Base-by-base conservation (phyloP, 345 rosid genomes). In the Bruguiera sexangula region DNA sequence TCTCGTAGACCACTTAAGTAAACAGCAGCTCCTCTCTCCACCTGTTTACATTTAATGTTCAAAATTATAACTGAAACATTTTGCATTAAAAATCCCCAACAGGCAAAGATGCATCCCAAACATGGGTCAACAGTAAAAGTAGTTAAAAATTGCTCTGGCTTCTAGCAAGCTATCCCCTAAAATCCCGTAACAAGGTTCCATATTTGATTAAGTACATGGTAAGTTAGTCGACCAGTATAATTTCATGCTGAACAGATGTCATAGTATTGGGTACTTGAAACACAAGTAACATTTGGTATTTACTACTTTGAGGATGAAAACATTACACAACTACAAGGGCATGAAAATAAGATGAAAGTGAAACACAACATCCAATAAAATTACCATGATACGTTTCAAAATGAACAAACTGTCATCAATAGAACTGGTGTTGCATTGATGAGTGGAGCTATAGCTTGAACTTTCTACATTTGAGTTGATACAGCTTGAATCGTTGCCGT, bases 371-470 rank as follows among this genome's bases (percentile, higher is more conserved):
- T 22, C 63, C 7, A 36, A 24, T 50, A 46, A 65, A 50, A 69
- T 82, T 87, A 91, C 98, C 98, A 89, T 91, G 73, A 93, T 88
- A 61, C 98, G 94, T 83, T 93, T 93, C 73, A 93, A 82, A 85
- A 93, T 80, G 73, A 89, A 89, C 75, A 86, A 70, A 71, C 78
- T 72, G 9, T 66, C 82, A 60, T 85, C 86, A 65, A 75, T 73
- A 67, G 74, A 80, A 80, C 72, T 75, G 78, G 74, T 70, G 79
- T 69, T 73, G 69, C 73, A 66, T 73, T 79, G 84, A 70, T 80
- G 75, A 62, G 69, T 27, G 50, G 83, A 73, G 73, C 76, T 72
- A 74, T 78, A 65, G 48, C 69, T 54, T n/a, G 81, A 72, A 77
- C 76, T 73, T 74, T 72, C 79, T 48, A 56, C 60, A 69, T 57